Evolutionary conservation across 2,329 filamentous ascomycete genomes (phyloP), one percentile per base, ranked within the genome.

Genomic region (Calycina herbarum): DNA sequence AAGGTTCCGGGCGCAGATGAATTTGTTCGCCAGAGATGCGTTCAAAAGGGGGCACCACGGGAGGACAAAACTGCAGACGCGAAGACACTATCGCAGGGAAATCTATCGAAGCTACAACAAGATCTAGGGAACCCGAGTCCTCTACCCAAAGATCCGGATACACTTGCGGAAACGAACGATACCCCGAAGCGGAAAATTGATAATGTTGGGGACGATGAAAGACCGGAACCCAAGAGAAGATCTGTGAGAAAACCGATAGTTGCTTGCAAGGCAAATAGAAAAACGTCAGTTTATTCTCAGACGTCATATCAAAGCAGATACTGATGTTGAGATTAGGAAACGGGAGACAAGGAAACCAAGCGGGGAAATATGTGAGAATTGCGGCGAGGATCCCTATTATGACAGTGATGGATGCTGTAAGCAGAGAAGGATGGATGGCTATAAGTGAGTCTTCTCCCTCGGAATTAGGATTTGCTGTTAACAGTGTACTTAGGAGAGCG

Each of bases 11-110:
- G 45, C 5, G 45, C 45, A 24, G 45, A 51, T 51, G 45, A 51
- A 24, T 51, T 51, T 51, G 45, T 51, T 27, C 45, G 45, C 20
- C 45, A 51, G 45, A 51, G 45, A 51, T 51, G 45, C 20, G 45
- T 51, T 51, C 45, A 51, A 24, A 51, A 51, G 24, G n/a, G n/a
- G 45, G 20, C 11, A 11, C n/a, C 45, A n/a, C 45, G 45, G 20
- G 45, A 27, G n/a, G 45, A 51, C 20, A 51, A 51, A 51, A 24
- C 20, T 51, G n/a, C 8, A 11, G 45, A 20, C n/a, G 20, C n/a
- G 17, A 51, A 51, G 45, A 51, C 45, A 24, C 20, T 51, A 51
- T 51, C 45, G 45, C n/a, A 24, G n/a, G 45, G 45, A 20, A 51
- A 51, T 51, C 20, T 51, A 24, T 51, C 45, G 45, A 51, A 51